Evolutionary conservation across 805 yeast species (phyloP).

Genomic region (Yarrowia sp.): DNA sequence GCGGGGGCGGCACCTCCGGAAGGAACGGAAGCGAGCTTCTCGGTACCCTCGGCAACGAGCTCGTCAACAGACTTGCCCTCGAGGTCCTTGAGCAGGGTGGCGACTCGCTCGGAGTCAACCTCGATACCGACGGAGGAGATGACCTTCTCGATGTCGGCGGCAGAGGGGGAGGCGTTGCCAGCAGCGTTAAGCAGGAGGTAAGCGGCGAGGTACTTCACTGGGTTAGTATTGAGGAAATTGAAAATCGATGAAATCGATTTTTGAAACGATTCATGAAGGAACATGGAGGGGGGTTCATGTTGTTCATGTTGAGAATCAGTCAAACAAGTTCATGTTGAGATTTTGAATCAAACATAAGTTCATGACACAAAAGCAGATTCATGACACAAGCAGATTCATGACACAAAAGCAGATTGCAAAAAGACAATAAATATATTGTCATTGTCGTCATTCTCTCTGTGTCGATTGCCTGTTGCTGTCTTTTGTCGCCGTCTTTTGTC

Average conservation of each 20-base stretch:
- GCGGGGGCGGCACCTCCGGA: constrained; percentile 96
- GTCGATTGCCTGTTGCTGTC: not conserved
- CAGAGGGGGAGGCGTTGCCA: constrained; percentile 92
- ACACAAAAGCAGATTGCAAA: too few relatives aligned
- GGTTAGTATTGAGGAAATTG: not conserved
- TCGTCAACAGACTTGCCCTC: constrained; percentile 91
- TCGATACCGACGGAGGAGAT: constrained; percentile 95
- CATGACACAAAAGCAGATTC: too few relatives aligned
- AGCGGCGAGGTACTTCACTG: constrained; percentile 98
- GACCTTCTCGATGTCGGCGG: constrained; percentile 82
- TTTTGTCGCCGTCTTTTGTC: not conserved
- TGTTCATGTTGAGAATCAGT: too few relatives aligned
- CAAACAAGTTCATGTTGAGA: too few relatives aligned
- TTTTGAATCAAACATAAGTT: too few relatives aligned
- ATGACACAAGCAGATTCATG: too few relatives aligned
- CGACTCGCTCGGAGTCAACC: constrained; percentile 83
- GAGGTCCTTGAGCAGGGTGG: constrained; percentile 74
- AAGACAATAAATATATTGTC: too few relatives aligned
- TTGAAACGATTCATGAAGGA: too few relatives aligned
- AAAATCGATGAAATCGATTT: too few relatives aligned
- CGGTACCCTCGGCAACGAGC: constrained; percentile 89
- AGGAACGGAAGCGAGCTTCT: constrained; percentile 96
- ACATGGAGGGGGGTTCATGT: too few relatives aligned
- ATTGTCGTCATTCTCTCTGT: too few relatives aligned
- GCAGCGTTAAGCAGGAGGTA: constrained; percentile 97